Evolutionary conservation across 225 moss, liverwort and hornwort genomes (phyloP).

Genomic region (Anthoceros angustus): DNA sequence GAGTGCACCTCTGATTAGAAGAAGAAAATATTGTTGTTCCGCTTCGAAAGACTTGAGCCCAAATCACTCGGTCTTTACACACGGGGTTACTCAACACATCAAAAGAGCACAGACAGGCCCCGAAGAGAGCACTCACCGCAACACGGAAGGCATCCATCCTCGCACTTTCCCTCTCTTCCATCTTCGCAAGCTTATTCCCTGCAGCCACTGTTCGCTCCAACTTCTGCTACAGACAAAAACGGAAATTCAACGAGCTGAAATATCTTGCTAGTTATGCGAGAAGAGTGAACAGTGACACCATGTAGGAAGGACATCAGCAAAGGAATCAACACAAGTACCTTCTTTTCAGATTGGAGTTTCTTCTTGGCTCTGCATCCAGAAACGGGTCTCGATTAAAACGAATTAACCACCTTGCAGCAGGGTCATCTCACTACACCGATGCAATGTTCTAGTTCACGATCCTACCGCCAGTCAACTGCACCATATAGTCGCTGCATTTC

Average conservation of each 20-base stretch:
- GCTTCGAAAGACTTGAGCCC: background rate
- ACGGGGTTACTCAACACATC: slow-evolving; percentile 6
- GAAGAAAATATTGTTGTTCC: background rate
- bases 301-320: background rate
- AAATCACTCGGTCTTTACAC: background rate
- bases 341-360: slow-evolving; percentile 62
- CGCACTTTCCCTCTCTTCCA: slow-evolving; percentile 71
- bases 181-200: slow-evolving; percentile 60
- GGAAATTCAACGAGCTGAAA: background rate
- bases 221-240: slow-evolving; percentile 23
- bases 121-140: slow-evolving; percentile 45
- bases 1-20: slow-evolving; percentile 4
- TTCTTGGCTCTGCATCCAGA: slow-evolving; percentile 44
- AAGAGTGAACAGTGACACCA: background rate
- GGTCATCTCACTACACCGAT: background rate
- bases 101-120: slow-evolving; percentile 12
- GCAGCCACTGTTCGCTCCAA: slow-evolving; percentile 71
- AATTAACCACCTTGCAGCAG: background rate
- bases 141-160: slow-evolving; percentile 82
- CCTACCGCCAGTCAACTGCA: slow-evolving; percentile 68
- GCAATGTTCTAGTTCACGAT: background rate
- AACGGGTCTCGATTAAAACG: slow-evolving; percentile 5
- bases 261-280: background rate
- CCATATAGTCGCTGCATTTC: slow-evolving; percentile 82
- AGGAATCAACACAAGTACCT: slow-evolving; percentile 18